phyloP scores from a whole-genome alignment of 768 basidiomycete species.

The Leccinum ochraceum region DNA sequence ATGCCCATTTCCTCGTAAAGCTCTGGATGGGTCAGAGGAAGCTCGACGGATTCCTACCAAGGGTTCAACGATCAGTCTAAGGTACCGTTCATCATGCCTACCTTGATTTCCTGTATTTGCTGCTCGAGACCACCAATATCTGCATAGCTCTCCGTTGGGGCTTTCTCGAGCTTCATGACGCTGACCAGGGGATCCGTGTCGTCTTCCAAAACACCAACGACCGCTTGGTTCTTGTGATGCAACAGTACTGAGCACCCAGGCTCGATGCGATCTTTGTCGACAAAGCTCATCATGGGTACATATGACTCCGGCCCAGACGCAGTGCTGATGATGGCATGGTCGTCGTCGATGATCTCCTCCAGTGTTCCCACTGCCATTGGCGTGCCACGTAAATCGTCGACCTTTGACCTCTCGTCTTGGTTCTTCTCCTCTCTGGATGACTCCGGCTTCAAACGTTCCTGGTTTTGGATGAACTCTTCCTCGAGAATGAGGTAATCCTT shows the following conservation, averaged over 20 bases:
- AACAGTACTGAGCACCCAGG: slow-evolving; percentile 93
- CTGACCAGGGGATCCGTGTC: slow-evolving; percentile 95
- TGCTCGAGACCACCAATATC: slow-evolving; percentile 96
- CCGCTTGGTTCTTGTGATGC: slow-evolving; percentile 93
- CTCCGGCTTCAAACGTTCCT: slow-evolving; percentile 88
- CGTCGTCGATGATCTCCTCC: slow-evolving; percentile 97
- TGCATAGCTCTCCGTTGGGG: slow-evolving; percentile 97
- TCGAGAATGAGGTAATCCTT: slow-evolving; percentile 97
- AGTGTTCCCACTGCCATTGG: slow-evolving; percentile 99
- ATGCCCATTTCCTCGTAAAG: slow-evolving; percentile 99
- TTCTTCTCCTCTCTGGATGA: slow-evolving; percentile 91
- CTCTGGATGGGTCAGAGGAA: slow-evolving; percentile 96
- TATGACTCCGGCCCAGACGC: slow-evolving; percentile 95
- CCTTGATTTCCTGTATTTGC: slow-evolving; percentile 99
- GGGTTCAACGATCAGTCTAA: neutral
- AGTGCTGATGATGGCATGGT: slow-evolving; percentile 98
- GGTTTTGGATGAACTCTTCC: slow-evolving; percentile 92
- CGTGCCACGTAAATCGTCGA: slow-evolving; percentile 91
- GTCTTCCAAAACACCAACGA: slow-evolving; percentile 95
- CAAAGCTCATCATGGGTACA: slow-evolving; percentile 96
- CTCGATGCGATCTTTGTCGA: slow-evolving; percentile 97
- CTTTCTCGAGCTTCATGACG: slow-evolving; percentile 99
- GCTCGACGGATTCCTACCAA: slow-evolving; percentile 90
- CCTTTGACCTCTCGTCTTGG: slow-evolving; percentile 89
- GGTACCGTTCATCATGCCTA: slow-evolving; percentile 29